Evolutionary conservation across 2,329 filamentous ascomycete genomes (phyloP), one percentile per base, ranked within the genome.

Genomic region (Setomelanomma holmii): DNA sequence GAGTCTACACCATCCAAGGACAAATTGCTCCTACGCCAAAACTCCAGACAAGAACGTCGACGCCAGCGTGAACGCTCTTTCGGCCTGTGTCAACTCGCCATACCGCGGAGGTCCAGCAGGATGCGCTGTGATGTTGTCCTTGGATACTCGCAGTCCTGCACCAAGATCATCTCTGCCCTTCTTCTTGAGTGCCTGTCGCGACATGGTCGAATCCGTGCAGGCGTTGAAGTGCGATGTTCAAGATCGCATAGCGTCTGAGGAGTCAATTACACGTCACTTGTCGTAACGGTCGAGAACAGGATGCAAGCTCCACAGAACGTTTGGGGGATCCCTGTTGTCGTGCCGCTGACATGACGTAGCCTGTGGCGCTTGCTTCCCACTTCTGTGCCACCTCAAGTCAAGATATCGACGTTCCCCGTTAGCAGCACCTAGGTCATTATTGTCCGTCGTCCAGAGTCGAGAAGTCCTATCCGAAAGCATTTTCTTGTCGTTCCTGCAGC

Each of bases 31-130:
- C 63, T 73, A 77, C 68, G 79, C 79, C 63, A 81, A 63, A 51
- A 80, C 71, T 27, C 79, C 79, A 23, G 79, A 81, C 52, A 81
- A 58, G 58, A 82, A 81, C 3, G 79, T 81, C 44, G 79, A 81
- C 8, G 77, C 78, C 33, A 80, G 72, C 22, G 78, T 79, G 55
- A 82, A 80, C 14, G 79, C 79, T 35, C 79, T 70, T 61, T 81
- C 79, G 21, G 78, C 78, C 62, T 81, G 79, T 16, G 76, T 77
- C 58, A 80, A 68, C 27, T 75, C 69, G 51, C 78, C 78, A 77
- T 80, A 78, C 52, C 72, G 72, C 19, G 78, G 70, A 22, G 75
- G 76, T 4, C 75, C 76, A n/a, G 76, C 72, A 34, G 76, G 76
- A 69, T 78, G 76, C 30, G 63, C 58, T 36, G 76, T 75, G 45